Evolutionary conservation across 2,329 filamentous ascomycete genomes (phyloP).

Genomic region (Hypomyces perniciosus): DNA sequence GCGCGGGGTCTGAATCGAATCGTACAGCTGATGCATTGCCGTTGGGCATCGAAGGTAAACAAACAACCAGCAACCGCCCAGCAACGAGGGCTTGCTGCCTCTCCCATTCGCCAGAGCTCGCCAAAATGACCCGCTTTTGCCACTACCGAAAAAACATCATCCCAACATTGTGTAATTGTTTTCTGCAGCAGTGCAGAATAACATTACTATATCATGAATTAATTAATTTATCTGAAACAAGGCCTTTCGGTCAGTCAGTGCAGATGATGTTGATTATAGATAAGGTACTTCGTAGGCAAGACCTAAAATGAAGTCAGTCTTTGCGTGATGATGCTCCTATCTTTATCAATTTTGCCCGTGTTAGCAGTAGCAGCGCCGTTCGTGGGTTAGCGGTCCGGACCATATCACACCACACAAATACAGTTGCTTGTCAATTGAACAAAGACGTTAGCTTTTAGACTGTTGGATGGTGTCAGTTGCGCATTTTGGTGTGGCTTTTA

Average conservation of each 20-base stretch:
- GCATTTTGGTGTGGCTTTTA: neutral
- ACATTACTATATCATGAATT: too few relatives aligned
- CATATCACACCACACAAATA: too few relatives aligned
- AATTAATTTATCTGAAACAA: slow-evolving; percentile 6
- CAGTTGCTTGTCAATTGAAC: neutral
- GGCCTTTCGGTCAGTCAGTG: too few relatives aligned
- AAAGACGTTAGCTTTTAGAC: neutral
- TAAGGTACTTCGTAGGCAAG: too few relatives aligned
- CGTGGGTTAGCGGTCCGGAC: neutral
- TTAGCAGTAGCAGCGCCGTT: neutral
- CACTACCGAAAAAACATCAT: neutral
- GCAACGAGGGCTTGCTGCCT: slow-evolving; percentile 13
- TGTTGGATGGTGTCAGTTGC: too few relatives aligned
- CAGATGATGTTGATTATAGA: too few relatives aligned
- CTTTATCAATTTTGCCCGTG: too few relatives aligned
- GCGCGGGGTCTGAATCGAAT: slow-evolving; percentile 17
- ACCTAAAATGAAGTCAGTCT: neutral
- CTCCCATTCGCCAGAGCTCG: neutral
- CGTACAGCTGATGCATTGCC: slow-evolving; percentile 4
- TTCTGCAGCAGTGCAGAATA: neutral
- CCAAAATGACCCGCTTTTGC: neutral
- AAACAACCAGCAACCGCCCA: slow-evolving; percentile 18
- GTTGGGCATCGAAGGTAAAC: slow-evolving; percentile 18
- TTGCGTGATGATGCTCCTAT: neutral
- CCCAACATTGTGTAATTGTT: slow-evolving; percentile 1